Conservation (phyloP, 1,139 yeast species). For the Meyerozyma smithsonii region DNA sequence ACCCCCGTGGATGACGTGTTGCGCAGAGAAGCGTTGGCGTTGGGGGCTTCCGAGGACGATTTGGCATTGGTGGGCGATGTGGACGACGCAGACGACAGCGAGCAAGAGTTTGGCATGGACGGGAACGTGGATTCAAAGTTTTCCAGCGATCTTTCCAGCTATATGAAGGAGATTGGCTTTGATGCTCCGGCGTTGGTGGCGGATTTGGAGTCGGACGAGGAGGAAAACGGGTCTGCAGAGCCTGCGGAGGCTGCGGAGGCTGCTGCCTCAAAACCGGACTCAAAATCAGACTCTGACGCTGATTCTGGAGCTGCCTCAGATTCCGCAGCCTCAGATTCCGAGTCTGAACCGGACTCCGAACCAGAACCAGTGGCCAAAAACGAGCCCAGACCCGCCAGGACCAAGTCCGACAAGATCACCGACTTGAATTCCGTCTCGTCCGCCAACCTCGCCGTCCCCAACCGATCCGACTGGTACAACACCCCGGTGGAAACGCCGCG, state of each 20-base stretch:
- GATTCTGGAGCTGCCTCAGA: neutral
- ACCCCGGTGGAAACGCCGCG: slow-evolving; percentile 34
- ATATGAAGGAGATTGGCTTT: slow-evolving; percentile 69
- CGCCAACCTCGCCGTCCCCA: slow-evolving; percentile 55
- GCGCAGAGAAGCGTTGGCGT: slow-evolving; percentile 62
- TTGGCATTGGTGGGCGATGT: slow-evolving; percentile 49
- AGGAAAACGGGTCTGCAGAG: slow-evolving; percentile 24
- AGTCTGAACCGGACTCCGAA: neutral
- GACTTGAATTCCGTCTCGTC: slow-evolving; percentile 53
- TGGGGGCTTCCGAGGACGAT: slow-evolving; percentile 71
- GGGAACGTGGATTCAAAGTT: slow-evolving; percentile 43
- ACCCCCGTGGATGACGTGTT: slow-evolving; percentile 32
- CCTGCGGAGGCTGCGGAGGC: slow-evolving; percentile 22
- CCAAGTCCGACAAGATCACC: slow-evolving; percentile 41
- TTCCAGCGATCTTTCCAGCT: slow-evolving; percentile 53
- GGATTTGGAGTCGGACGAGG: slow-evolving; percentile 28
- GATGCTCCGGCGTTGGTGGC: slow-evolving; percentile 35
- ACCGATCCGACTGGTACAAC: slow-evolving; percentile 76
- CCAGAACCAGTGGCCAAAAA: slow-evolving; percentile 5
- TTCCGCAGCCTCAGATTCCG: neutral
- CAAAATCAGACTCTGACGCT: neutral
- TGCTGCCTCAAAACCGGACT: slow-evolving; percentile 7
- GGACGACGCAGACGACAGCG: slow-evolving; percentile 55
- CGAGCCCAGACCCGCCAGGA: slow-evolving; percentile 10
- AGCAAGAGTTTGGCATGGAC: slow-evolving; percentile 50